Evolutionary conservation across 1,284 basidiomycete species (phyloP), one percentile per base, ranked within the genome.

Genomic region (Schizophyllum amplum): DNA sequence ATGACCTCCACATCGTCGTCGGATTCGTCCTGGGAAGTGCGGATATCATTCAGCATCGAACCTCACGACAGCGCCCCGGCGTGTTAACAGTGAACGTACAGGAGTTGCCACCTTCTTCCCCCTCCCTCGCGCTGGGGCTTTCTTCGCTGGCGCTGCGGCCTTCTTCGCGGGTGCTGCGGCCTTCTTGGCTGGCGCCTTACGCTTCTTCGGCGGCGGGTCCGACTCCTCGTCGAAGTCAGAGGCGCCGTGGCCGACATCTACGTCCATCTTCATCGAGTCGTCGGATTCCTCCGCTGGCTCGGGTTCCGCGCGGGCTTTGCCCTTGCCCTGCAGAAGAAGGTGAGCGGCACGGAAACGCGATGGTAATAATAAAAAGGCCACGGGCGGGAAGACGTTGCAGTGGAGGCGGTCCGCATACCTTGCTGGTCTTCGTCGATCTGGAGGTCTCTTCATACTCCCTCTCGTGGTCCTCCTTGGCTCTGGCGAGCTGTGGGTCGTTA

Each of bases 221-320:
- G 73, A 75, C 24, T 75, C 77, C 51, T 81, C 81, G n/a, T 80
- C 78, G 48, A 78, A 80, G 60, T 82, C 81, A 15, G 78, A 81
- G 1, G 72, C 76, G 13, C 67, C 74, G 5, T 69, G 66, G 15
- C 71, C 72, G 22, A 67, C 68, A 57, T 83, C 81, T 51, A 83
- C 63, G 42, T 86, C 82, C 80, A 83, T 79, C 74, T 79, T 74
- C 90, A 94, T 94, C 15, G 90, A 94, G 66, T 94, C 92, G 24
- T 81, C 80, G 1, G 88, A 90, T 33, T 72, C 73, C 3, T 70
- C 78, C 48, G 78, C 81, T 20, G 76, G 20, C 22, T 50, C 48
- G 21, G 48, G 22, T 11, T n/a, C 78, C 11, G 76, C 75, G 4
- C 72, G 71, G 21, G 71, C 75, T 63, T 74, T 77, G 21, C 72